Evolutionary conservation across 2,329 filamentous ascomycete genomes (phyloP), one percentile per base, ranked within the genome.

Genomic region (Aspergillus sp.): DNA sequence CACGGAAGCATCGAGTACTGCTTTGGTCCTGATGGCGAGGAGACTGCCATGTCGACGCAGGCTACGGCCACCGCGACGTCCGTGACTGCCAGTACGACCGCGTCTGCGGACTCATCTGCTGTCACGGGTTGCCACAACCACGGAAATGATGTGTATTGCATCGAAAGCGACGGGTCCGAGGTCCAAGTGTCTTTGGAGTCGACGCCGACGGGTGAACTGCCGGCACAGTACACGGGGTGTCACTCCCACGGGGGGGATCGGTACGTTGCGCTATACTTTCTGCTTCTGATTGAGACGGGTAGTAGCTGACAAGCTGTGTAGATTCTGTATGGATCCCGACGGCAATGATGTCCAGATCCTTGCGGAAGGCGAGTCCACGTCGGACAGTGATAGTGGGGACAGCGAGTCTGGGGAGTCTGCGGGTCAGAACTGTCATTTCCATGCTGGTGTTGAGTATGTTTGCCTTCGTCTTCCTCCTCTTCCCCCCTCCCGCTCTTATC

Each of bases 381-480:
- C 69, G 64, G 32, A 65, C 60, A 42, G 71, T 56, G 54, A 18
- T 6, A 29, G 26, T 9, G 26, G 26, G 26, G 12, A 29, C 7
- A 58, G 55, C 16, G 55, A 49, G 3, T 39, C 36, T n/a, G 60
- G 32, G 14, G 58, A 59, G 42, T 55, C 50, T 16, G 32, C 50
- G 26, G 56, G 53, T 11, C 76, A 74, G 63, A 80, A 84, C 66
- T 91, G 88, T 65, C 90, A 92, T 69, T 90, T 89, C 73, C 89
- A 92, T 66, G 88, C 88, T 10, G 89, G 89, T 42, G 86, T 92
- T 22, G 87, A 91, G 88, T 90, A 77, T 75, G 86, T 77, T 58
- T 29, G 2, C 7, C 26, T 29, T 29, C 26, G 26, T 29, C 9
- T 29, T 9, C 26, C 26, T 29, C 7, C 7, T 29, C 26, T 29